A percentile compares a stretch with the other conserved stretches of the same genome.
Conservation (phyloP, 225 moss, liverwort and hornwort genomes). For the Bryoerythrophyllum caledonicum region DNA sequence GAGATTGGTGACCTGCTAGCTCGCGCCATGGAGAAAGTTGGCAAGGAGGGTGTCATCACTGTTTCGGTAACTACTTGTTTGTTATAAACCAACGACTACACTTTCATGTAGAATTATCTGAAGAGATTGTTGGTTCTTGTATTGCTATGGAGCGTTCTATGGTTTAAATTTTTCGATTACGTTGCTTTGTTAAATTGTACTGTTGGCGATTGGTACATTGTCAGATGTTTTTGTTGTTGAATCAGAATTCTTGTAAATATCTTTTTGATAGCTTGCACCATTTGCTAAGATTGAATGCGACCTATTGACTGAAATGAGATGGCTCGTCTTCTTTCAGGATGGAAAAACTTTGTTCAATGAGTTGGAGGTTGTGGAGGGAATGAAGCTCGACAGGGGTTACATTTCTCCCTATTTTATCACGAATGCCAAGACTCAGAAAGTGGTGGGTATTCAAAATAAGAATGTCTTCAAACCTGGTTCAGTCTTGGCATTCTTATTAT, state of each 20-base stretch:
- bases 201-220: too few species aligned
- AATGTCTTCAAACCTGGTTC: background rate
- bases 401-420: slow-evolving; percentile 97
- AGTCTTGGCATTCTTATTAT: background rate
- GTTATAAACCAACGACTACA: background rate
- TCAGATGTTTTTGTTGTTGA: too few species aligned
- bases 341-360: slow-evolving; percentile 95
- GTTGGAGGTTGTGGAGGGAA: slow-evolving; percentile 96
- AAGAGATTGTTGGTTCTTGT: background rate
- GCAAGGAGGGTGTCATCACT: slow-evolving; percentile 97
- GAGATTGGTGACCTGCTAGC: slow-evolving; percentile 97
- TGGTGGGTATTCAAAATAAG: slow-evolving; percentile 43
- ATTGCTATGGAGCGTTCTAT: background rate
- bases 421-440: slow-evolving; percentile 93
- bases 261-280: background rate
- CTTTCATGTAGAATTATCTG: background rate
- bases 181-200: background rate
- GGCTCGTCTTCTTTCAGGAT: slow-evolving; percentile 47
- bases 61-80: slow-evolving; percentile 64
- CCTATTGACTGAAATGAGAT: background rate
- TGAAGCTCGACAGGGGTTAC: slow-evolving; percentile 96
- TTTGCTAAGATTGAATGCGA: background rate
- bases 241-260: background rate
- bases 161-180: background rate
- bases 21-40: slow-evolving; percentile 97